Evolutionary conservation across 257 asterid species (phyloP), one percentile per base, ranked within the genome.

Genomic region (Solanum piurae): DNA sequence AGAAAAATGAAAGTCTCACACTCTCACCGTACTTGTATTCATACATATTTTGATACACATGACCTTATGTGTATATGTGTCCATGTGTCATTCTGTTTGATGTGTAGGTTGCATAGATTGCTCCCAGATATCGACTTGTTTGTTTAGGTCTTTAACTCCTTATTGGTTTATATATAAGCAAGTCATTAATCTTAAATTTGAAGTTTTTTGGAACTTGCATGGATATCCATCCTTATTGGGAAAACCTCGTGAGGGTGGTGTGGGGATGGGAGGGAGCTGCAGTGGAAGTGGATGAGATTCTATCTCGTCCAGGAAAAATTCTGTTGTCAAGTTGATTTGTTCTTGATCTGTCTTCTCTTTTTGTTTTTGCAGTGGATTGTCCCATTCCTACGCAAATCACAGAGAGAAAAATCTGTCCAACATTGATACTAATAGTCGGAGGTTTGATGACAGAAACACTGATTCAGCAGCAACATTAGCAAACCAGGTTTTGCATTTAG

Each of bases 371-470:
- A 95, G 98, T 91, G 98, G 98, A 55, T 89, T 97, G 92, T 97
- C 99, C 25, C 98, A 95, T 89, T 97, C 99, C 16, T 97, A 92
- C 90, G 89, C 99, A 84, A 93, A 95, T 76, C 93, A 91, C 58
- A 88, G 94, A 90, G 99, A 96, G 86, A 93, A 71, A 88, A 90
- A 90, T 88, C 88, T 92, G 58, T 88, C 98, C 83, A 94, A 93
- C 89, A 83, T 88, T 52, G 74, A 84, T 21, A 80, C 89, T 27
- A 64, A 74, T 27, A 88, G 84, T 91, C 87, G 88, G 86, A 91
- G 91, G 82, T 90, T 91, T 64, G 96, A 96, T 87, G 94, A 92
- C 84, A 90, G 94, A 88, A 88, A 90, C 72, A 29, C 91, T 33
- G 95, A 94, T 87, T 80, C 93, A 55, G 91, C 93, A 55, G 91